Percentiles rank a stretch among this genome's conserved stretches.
Evolutionary conservation across 345 rosid species (phyloP).

Genomic region (Hypericum perforatum): DNA sequence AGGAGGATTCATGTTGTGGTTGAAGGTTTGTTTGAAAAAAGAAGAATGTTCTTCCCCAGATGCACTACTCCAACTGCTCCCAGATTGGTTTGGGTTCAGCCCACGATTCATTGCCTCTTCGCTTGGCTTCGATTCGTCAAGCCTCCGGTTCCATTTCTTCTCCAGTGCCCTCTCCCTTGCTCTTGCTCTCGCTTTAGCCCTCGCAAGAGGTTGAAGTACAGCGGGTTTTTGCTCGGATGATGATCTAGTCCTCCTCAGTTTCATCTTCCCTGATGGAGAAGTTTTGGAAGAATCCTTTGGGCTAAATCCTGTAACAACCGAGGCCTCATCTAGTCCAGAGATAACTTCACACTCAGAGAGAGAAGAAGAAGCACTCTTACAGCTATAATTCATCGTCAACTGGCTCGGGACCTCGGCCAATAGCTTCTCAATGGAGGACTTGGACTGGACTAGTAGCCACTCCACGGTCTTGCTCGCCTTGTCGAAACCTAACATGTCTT

Average conservation of each 20-base stretch:
- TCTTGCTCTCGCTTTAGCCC: too few species aligned
- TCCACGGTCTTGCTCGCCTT: too few species aligned
- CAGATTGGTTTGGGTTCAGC: constrained; percentile 15
- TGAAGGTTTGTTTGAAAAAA: too few species aligned
- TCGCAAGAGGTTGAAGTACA: constrained; percentile 17
- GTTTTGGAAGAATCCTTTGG: constrained; percentile 15
- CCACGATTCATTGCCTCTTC: constrained; percentile 4
- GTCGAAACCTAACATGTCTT: too few species aligned
- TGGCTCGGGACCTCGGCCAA: constrained; percentile 7
- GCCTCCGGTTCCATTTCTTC: constrained; percentile 21
- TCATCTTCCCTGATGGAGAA: background rate
- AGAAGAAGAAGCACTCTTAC: constrained; percentile 30
- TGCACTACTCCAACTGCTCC: constrained; percentile 8
- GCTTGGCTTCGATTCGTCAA: constrained; percentile 11
- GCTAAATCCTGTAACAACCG: constrained; percentile 7
- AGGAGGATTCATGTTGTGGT: too few species aligned
- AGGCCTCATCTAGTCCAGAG: constrained; percentile 18
- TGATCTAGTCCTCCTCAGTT: constrained; percentile 22
- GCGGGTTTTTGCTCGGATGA: constrained; percentile 17
- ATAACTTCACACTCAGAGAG: constrained; percentile 41
- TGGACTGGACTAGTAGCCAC: constrained; percentile 26
- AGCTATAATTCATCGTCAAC: constrained; percentile 1
- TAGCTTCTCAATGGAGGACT: constrained; percentile 46
- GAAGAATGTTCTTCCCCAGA: too few species aligned
- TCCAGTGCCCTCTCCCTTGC: constrained; percentile 2